Conservation (phyloP, 257 asterid species). For the Primulina huaijiensis region DNA sequence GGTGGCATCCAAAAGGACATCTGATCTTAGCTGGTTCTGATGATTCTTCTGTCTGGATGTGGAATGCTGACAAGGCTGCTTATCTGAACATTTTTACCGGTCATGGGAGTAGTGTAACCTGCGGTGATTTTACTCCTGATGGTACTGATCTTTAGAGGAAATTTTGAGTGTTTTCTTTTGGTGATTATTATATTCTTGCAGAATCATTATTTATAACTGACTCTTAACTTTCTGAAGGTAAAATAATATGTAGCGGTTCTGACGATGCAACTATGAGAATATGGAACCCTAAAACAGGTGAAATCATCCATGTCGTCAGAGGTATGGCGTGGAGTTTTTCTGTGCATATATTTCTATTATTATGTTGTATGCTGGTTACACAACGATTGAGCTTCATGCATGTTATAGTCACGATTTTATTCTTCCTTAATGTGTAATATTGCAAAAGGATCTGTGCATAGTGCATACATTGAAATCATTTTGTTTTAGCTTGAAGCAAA, state of each 20-base stretch:
- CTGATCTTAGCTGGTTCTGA: slow-evolving; percentile 91
- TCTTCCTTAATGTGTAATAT: neutral
- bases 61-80: slow-evolving; percentile 79
- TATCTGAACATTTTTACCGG: slow-evolving; percentile 46
- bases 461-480: neutral
- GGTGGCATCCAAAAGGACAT: slow-evolving; percentile 94
- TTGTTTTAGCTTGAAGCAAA: slow-evolving; percentile 1
- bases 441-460: neutral
- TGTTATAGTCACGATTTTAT: slow-evolving; percentile 2
- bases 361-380: too few relatives aligned
- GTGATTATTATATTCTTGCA: slow-evolving; percentile 12
- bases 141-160: slow-evolving; percentile 43
- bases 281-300: slow-evolving; percentile 64
- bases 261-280: slow-evolving; percentile 89
- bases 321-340: slow-evolving; percentile 39
- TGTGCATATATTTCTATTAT: neutral
- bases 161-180: slow-evolving; percentile 2
- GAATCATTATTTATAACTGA: slow-evolving; percentile 10
- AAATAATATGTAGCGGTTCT: slow-evolving; percentile 75
- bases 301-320: slow-evolving; percentile 55
- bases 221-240: slow-evolving; percentile 46
- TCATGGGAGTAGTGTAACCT: slow-evolving; percentile 52
- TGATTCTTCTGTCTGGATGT: slow-evolving; percentile 80
- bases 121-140: slow-evolving; percentile 94
- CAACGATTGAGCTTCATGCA: too few relatives aligned